Evolutionary conservation across 768 basidiomycete genomes (phyloP), one percentile per base, ranked within the genome.

Genomic region (Hemileccinum impolitum): DNA sequence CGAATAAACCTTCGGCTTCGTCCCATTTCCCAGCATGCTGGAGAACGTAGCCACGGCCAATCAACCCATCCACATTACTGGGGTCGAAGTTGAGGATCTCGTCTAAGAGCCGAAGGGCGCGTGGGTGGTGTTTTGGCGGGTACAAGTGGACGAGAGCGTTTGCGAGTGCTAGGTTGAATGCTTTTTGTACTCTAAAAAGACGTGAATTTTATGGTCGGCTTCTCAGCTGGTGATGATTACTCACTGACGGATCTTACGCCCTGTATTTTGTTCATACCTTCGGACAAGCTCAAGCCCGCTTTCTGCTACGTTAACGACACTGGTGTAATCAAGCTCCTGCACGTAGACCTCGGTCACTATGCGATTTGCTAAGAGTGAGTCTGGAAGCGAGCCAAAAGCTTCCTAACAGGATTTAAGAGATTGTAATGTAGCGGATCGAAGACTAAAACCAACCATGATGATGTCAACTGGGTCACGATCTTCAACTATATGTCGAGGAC

Each of bases 111-210:
- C 76, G 71, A 21, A 85, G 70, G 1, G 96, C 95, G 44, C 85
- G 82, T 11, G 72, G 57, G 62, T 98, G 95, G 57, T 97, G 87
- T 58, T 94, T 94, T 0, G 95, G 95, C 25, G 94, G 84, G 65
- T 81, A 90, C 42, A 88, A 75, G 60, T 96, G 87, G 4, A 92
- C 87, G 14, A 96, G 75, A 5, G 90, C 82, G 0, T 82, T 85
- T 2, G 83, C 86, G 12, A 95, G 75, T 5, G 75, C 73, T 11
- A 83, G 75, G 50, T 92, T 83, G 61, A 96, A 80, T 3, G 82
- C 82, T 41, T 79, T 78, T 39, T 75, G 75, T 12, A 77, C 77
- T 43, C 91, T 94, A 46, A 39, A 12, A 48, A n/a, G 46, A 28
- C 21, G 44, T 31, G 32, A 48, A 15, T 36, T 7, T 45, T 39